phyloP scores from a whole-genome alignment of 176 grass and related monocot species.

The Rhynchospora breviuscula region DNA sequence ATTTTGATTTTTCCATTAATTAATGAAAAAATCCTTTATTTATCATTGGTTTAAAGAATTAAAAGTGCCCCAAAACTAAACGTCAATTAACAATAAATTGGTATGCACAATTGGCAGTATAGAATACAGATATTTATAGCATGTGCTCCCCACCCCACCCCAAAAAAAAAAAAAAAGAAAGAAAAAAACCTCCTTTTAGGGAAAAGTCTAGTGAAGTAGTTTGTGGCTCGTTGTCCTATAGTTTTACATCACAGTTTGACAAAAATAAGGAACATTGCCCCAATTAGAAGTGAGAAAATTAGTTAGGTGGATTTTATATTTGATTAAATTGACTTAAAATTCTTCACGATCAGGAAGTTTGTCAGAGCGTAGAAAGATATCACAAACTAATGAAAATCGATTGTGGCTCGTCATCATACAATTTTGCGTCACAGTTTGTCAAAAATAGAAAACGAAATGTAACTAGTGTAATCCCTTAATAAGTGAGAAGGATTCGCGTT shows the following conservation, averaged over 20 bases:
- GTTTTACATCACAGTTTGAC: constrained; percentile 9
- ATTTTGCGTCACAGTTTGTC: not conserved
- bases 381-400: not conserved
- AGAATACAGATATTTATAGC: not conserved
- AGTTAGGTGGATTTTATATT: not conserved
- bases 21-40: too few relatives aligned
- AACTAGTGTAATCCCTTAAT: not conserved
- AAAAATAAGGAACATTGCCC: not conserved
- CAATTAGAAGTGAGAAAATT: not conserved
- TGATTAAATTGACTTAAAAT: not conserved
- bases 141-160: too few relatives aligned
- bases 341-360: not conserved
- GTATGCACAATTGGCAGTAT: not conserved
- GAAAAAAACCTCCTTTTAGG: not conserved
- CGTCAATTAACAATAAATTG: not conserved
- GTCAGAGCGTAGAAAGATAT: not conserved
- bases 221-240: not conserved
- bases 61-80: not conserved
- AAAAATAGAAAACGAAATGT: not conserved
- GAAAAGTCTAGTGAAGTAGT: not conserved
- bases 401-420: not conserved
- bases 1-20: not conserved
- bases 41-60: not conserved
- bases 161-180: too few relatives aligned
- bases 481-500: not conserved